Base-by-base conservation (phyloP, 1,284 basidiomycete genomes). In the Phylloboletellus chloephorus region DNA sequence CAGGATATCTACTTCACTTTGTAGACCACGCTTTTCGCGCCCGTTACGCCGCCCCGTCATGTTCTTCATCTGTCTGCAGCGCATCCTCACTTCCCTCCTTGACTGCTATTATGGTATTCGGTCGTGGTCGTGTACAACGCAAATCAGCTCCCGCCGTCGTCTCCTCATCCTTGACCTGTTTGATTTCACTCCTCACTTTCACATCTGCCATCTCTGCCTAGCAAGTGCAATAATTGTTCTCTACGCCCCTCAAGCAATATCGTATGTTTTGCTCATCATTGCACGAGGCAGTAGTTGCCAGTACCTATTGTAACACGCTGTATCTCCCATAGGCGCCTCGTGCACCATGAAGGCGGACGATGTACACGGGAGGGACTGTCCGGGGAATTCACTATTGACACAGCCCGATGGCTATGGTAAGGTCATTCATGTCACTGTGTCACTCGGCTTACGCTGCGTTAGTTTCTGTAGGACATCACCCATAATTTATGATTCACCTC, bases 61-160 rank as follows among this genome's bases (percentile, higher is more conserved):
- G 47, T 42, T 52, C 43, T 43, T 47, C 52, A 43, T 51, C 48
- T 53, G 52, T 51, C 49, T 49, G 44, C 58, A 49, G 31, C 56
- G 43, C 50, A 37, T 46, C 44, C 44, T 29, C 48, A 39, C 36
- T 46, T 46, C 47, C 28, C 20, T 44, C 60, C 43, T 63, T 60
- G 60, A 56, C 55, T 65, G 57, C 54, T 64, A 56, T 61, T 65
- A 62, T 56, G 61, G 56, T 61, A 62, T 63, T 63, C 44, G 41
- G 44, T 64, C 43, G 61, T 65, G 61, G 54, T 60, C 61, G 43
- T 65, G 63, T 61, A 61, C 60, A 60, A 63, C 54, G 58, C 59
- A 56, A 52, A 60, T 44, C 59, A 52, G 46, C 51, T 50, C 61
- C 49, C 39, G 40, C 37, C 60, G 45, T 50, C 60, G 36, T 52